phyloP scores from a whole-genome alignment of 495 filamentous ascomycete genomes.

The Penicillium macrosclerotiorum region DNA sequence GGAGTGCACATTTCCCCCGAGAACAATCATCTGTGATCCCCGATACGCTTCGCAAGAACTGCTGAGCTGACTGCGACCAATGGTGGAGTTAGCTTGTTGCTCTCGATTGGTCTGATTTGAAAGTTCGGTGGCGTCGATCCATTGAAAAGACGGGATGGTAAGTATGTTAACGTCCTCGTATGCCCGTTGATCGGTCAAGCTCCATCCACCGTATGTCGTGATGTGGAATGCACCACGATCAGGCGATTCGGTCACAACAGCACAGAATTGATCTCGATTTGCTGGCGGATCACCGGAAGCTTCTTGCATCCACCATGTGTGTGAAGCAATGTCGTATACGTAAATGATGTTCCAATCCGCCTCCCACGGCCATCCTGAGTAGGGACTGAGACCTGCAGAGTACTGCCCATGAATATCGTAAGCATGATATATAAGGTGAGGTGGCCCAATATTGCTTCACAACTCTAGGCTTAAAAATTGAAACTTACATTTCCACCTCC shows the following conservation, averaged over 20 bases:
- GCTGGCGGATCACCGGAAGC: neutral
- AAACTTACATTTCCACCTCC: slow-evolving; percentile 12
- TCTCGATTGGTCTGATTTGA: neutral
- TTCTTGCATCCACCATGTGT: slow-evolving; percentile 6
- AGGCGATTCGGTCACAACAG: neutral
- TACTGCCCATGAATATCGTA: too few species aligned
- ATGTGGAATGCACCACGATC: slow-evolving; percentile 1
- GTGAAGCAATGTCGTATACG: slow-evolving; percentile 13
- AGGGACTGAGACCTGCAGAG: slow-evolving; percentile 8
- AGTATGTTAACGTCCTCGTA: slow-evolving; percentile 1
- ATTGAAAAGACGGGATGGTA: neutral
- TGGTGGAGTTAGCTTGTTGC: neutral
- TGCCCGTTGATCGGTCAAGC: neutral
- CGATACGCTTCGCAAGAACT: neutral
- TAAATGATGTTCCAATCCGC: slow-evolving; percentile 9
- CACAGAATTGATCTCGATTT: neutral
- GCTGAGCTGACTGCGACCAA: neutral
- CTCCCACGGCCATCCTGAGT: slow-evolving; percentile 10
- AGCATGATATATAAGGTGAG: too few species aligned
- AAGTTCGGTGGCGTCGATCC: neutral
- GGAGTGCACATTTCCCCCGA: neutral
- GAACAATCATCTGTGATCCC: slow-evolving; percentile 1
- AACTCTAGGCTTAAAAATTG: neutral
- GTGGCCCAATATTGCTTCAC: too few species aligned
- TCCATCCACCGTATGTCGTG: slow-evolving; percentile 1